A percentile compares a stretch with the other conserved stretches of the same genome.
These are phyloP conservation scores for Fusarium lateritium DNA, from an alignment of 2,329 filamentous ascomycete species.

Conservation along the genomic window DNA sequence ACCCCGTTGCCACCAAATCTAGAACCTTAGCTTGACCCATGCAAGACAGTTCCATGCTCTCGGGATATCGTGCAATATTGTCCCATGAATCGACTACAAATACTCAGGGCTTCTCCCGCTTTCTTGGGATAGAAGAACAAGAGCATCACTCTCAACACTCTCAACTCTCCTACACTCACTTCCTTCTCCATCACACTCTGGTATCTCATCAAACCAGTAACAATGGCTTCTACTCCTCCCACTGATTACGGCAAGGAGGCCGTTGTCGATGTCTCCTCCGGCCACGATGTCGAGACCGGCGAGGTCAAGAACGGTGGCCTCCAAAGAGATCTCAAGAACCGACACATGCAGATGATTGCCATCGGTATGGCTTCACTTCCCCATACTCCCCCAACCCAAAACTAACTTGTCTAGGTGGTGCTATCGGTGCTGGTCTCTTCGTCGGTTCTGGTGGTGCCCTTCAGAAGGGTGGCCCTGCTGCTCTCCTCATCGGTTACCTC, in stretches of 20 bases:
- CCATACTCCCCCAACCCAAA: not conserved
- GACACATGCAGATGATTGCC: constrained; percentile 97
- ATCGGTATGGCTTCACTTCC: constrained; percentile 65
- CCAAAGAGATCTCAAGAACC: constrained; percentile 78
- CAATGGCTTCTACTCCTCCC: constrained; percentile 39
- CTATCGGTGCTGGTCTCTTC: constrained; percentile 83
- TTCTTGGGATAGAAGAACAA: constrained; percentile 30
- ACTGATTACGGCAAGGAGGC: constrained; percentile 42
- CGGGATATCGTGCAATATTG: constrained; percentile 16
- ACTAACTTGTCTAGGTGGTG: constrained; percentile 41
- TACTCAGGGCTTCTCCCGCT: constrained; percentile 23
- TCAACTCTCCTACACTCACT: constrained; percentile 1
- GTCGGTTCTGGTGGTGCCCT: constrained; percentile 85
- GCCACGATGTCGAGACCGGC: constrained; percentile 40
- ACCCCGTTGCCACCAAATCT: constrained; percentile 38
- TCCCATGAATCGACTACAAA: constrained; percentile 36
- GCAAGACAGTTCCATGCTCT: constrained; percentile 12
- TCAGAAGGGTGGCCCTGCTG: constrained; percentile 80
- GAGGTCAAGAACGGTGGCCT: constrained; percentile 42
- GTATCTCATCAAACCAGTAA: constrained; percentile 8
- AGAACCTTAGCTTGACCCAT: constrained; percentile 21
- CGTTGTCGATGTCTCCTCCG: constrained; percentile 33
- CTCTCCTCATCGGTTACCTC: constrained; percentile 82
- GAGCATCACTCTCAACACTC: constrained; percentile 38
- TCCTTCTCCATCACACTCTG: constrained; percentile 1